Percentiles rank a stretch among this genome's conserved stretches.
These are phyloP conservation scores for Tuber magnatum DNA, from an alignment of 495 filamentous ascomycete species.

Conservation along the genomic window DNA sequence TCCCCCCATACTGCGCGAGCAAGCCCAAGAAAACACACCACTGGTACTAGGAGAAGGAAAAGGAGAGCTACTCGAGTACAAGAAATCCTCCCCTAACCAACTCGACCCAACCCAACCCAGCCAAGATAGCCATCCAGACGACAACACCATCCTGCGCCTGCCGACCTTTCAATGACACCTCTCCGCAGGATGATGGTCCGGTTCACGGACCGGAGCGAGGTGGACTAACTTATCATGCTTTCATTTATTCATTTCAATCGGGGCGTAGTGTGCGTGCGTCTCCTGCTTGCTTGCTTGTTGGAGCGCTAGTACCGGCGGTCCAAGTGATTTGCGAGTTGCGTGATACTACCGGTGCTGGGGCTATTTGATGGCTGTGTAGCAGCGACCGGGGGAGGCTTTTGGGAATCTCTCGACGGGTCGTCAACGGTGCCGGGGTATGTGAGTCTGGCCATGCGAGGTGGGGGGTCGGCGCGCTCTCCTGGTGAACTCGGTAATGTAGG, in stretches of 20 bases:
- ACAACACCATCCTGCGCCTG: background rate
- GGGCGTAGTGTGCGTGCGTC: background rate
- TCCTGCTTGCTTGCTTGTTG: background rate
- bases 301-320: no score
- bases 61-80: background rate
- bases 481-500: no score
- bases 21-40: background rate
- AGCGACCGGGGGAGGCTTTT: background rate
- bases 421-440: background rate
- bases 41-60: background rate
- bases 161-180: background rate
- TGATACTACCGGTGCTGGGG: background rate
- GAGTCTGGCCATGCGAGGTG: background rate
- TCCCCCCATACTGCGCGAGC: background rate
- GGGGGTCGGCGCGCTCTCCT: no score
- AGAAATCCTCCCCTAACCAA: background rate
- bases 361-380: background rate
- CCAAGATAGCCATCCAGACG: background rate
- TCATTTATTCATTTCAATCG: background rate
- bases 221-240: background rate
- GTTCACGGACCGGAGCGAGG: background rate
- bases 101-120: background rate
- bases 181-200: background rate
- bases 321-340: background rate
- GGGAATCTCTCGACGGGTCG: background rate